Conservation (phyloP, 1,284 basidiomycete genomes). For the Gomphus bonarii region DNA sequence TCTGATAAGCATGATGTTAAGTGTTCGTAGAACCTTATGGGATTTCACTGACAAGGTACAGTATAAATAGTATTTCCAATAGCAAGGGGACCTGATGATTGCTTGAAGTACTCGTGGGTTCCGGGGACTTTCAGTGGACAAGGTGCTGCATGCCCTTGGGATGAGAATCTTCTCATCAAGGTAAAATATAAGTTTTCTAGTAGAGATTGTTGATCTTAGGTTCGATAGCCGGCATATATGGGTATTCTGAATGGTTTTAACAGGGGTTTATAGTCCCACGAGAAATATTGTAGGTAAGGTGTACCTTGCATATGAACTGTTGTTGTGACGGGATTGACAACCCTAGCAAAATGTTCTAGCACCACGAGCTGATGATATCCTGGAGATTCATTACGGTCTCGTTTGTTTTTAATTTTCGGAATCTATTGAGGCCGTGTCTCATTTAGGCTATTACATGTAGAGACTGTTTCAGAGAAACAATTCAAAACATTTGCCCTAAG, state of each 20-base stretch:
- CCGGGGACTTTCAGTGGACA: constrained; percentile 38
- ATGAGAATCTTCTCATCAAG: constrained; percentile 25
- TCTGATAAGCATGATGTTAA: background rate
- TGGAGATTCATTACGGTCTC: too few relatives aligned
- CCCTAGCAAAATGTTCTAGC: too few relatives aligned
- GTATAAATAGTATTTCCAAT: background rate
- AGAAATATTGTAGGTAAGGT: too few relatives aligned
- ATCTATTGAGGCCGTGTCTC: too few relatives aligned
- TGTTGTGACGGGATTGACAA: too few relatives aligned
- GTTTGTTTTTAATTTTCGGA: too few relatives aligned
- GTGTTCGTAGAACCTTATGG: constrained; percentile 30
- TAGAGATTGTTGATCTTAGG: background rate
- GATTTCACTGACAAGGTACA: constrained; percentile 38
- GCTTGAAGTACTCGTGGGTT: constrained; percentile 23
- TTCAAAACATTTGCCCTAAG: too few relatives aligned
- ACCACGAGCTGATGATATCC: too few relatives aligned
- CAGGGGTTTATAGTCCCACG: background rate
- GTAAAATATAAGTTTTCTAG: background rate
- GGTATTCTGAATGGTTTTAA: background rate
- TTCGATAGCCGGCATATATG: background rate
- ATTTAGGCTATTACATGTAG: too few relatives aligned
- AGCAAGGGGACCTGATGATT: background rate
- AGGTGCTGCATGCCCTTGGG: constrained; percentile 40
- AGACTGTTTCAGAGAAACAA: too few relatives aligned
- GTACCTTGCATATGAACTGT: too few relatives aligned